These are phyloP conservation scores for Quercus variabilis DNA, from an alignment of 306 rosid species.

Conservation along the genomic window DNA sequence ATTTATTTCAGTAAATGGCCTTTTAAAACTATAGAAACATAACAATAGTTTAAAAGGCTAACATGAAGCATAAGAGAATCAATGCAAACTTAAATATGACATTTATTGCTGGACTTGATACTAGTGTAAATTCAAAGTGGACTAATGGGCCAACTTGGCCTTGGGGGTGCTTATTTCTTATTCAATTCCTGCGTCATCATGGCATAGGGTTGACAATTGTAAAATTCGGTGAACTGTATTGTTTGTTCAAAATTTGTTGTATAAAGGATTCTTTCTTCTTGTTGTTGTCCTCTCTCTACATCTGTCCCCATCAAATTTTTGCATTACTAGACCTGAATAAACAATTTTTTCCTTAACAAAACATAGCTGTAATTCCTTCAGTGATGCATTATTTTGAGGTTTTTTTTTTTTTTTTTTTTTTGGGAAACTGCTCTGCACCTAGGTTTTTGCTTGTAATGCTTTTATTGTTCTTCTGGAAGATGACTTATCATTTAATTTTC, in stretches of 20 bases:
- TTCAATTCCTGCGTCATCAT: no score
- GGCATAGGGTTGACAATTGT: background rate
- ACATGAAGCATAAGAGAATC: no score
- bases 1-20: no score
- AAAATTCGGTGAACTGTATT: background rate
- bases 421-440: no score
- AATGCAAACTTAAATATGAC: no score
- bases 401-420: background rate
- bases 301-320: background rate
- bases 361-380: background rate
- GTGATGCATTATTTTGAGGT: background rate
- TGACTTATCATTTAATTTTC: background rate
- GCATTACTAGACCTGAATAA: background rate
- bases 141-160: no score
- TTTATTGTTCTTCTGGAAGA: background rate
- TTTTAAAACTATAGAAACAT: no score
- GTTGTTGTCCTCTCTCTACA: background rate
- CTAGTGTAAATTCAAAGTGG: no score
- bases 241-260: background rate
- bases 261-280: background rate
- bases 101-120: no score
- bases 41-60: no score
- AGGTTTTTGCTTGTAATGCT: background rate
- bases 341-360: background rate
- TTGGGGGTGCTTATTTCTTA: no score